These are phyloP conservation scores for Eucalyptus caleyi DNA, from an alignment of 345 rosid species.

Conservation along the genomic window DNA sequence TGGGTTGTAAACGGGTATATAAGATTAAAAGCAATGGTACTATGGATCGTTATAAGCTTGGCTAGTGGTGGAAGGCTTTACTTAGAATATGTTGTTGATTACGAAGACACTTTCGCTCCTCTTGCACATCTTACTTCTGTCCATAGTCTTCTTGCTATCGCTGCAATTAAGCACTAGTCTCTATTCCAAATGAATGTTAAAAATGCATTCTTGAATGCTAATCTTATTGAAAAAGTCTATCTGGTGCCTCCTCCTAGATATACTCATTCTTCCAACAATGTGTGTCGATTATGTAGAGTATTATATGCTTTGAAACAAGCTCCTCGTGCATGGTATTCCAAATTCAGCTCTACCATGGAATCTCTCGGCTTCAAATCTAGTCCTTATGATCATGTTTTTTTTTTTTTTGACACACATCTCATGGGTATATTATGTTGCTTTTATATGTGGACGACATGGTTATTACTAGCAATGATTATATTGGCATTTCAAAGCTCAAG, in stretches of 20 bases:
- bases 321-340: not conserved
- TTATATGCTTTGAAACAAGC: not conserved
- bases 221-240: not conserved
- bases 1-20: not conserved
- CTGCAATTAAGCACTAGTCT: rapidly evolving
- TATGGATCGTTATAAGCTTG: rapidly evolving
- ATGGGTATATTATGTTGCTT: not conserved
- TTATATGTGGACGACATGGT: too few species aligned
- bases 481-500: too few species aligned
- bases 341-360: not conserved
- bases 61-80: not conserved
- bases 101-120: not conserved
- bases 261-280: not conserved
- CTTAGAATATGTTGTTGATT: not conserved
- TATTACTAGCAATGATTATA: too few species aligned
- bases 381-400: not conserved
- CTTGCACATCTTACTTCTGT: not conserved
- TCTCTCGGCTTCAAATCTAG: not conserved
- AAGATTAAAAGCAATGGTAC: not conserved
- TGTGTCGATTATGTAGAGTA: not conserved
- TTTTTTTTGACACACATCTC: not conserved
- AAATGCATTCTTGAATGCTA: not conserved
- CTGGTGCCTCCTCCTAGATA: not conserved
- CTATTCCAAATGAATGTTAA: not conserved
- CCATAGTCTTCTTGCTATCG: not conserved